phyloP scores from a whole-genome alignment of 768 basidiomycete species.

The Pisolithus microcarpus region DNA sequence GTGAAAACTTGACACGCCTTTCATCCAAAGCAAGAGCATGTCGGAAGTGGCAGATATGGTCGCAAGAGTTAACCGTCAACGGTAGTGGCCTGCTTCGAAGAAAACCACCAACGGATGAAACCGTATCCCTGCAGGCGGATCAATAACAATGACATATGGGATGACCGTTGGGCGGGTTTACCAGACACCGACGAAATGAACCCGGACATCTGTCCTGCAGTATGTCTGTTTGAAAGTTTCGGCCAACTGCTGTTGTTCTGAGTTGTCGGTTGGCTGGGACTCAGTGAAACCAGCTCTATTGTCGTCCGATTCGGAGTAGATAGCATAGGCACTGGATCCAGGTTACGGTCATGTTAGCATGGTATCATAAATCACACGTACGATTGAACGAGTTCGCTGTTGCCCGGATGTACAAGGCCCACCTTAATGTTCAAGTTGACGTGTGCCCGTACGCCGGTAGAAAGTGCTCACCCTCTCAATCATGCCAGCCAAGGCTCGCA shows the following conservation, averaged over 20 bases:
- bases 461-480: conserved; percentile 28
- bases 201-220: conserved; percentile 25
- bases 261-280: conserved; percentile 5
- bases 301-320: conserved; percentile 25
- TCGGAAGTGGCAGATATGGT: conserved; percentile 36
- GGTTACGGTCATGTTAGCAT: background rate
- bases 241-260: conserved; percentile 15
- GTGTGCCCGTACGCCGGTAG: too few species aligned
- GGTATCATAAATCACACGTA: conserved; percentile 5
- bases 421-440: conserved; percentile 22
- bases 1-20: conserved; percentile 40
- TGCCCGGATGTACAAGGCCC: conserved; percentile 35
- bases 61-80: conserved; percentile 20
- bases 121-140: conserved; percentile 34
- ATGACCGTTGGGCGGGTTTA: conserved; percentile 11
- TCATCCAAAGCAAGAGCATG: conserved; percentile 45
- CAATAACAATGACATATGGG: background rate
- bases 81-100: conserved; percentile 27
- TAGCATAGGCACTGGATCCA: conserved; percentile 30
- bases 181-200: conserved; percentile 43
- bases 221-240: conserved; percentile 30
- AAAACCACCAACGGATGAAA: conserved; percentile 37
- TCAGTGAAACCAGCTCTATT: too few species aligned
- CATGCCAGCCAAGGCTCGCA: conserved; percentile 38
- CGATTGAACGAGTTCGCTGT: conserved; percentile 37